A percentile compares a stretch with the other conserved stretches of the same genome.
These are phyloP conservation scores for Hanseniaspora taiwanica DNA, from an alignment of 805 yeast genomes.

Conservation along the genomic window DNA sequence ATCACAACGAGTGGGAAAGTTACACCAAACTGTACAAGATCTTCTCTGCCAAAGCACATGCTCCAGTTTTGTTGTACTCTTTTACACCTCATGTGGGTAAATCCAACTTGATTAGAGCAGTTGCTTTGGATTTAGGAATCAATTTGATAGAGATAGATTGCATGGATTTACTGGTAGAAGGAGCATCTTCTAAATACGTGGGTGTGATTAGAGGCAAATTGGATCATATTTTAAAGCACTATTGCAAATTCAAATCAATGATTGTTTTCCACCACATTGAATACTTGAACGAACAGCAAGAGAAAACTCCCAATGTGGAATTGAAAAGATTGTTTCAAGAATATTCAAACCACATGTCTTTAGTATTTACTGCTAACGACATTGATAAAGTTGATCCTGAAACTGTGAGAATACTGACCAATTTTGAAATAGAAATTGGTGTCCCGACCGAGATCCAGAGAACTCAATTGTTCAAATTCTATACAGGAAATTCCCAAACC, in stretches of 20 bases:
- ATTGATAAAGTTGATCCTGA: slow-evolving; percentile 50
- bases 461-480: slow-evolving; percentile 40
- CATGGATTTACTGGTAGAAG: slow-evolving; percentile 48
- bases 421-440: slow-evolving; percentile 61
- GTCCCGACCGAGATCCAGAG: slow-evolving; percentile 79
- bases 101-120: slow-evolving; percentile 41
- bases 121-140: slow-evolving; percentile 47
- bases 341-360: slow-evolving; percentile 26
- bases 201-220: slow-evolving; percentile 68
- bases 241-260: not conserved
- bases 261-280: slow-evolving; percentile 58
- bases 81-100: slow-evolving; percentile 72
- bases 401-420: slow-evolving; percentile 49
- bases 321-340: slow-evolving; percentile 29
- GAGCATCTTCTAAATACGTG: slow-evolving; percentile 63
- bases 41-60: slow-evolving; percentile 33
- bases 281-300: slow-evolving; percentile 34
- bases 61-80: slow-evolving; percentile 57
- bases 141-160: slow-evolving; percentile 61
- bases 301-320: not conserved
- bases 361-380: slow-evolving; percentile 37
- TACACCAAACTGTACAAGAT: slow-evolving; percentile 42
- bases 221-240: slow-evolving; percentile 40
- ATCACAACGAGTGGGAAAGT: slow-evolving; percentile 26
- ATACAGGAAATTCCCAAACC: slow-evolving; percentile 29